phyloP scores from a whole-genome alignment of 2,329 filamentous ascomycete species.

The Sporothrix pseudoabietina region DNA sequence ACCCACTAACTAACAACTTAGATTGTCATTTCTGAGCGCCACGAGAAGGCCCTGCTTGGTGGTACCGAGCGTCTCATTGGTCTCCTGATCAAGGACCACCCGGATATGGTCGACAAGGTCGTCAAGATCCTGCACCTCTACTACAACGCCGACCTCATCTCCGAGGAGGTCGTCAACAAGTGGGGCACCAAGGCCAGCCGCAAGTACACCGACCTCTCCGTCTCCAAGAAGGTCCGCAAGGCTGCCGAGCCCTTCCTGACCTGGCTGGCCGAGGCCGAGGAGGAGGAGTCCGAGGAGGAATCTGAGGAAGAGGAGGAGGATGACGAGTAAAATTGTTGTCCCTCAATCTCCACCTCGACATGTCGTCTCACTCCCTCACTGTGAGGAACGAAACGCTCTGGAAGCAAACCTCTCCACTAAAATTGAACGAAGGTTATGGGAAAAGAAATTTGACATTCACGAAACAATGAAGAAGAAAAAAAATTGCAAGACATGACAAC shows the following conservation, averaged over 20 bases:
- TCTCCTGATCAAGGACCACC: slow-evolving; percentile 69
- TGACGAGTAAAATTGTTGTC: slow-evolving; percentile 37
- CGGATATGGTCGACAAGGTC: slow-evolving; percentile 73
- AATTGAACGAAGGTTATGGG: slow-evolving; percentile 15
- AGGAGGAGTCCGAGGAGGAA: slow-evolving; percentile 58
- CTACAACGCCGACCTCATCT: slow-evolving; percentile 87
- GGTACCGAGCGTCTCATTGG: slow-evolving; percentile 91
- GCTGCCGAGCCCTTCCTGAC: slow-evolving; percentile 90
- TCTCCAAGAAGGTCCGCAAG: slow-evolving; percentile 94
- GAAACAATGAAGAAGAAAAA: background rate
- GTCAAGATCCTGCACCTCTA: slow-evolving; percentile 85
- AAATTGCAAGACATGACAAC: background rate
- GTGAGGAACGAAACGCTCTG: background rate
- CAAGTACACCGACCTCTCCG: slow-evolving; percentile 90
- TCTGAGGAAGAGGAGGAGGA: slow-evolving; percentile 59
- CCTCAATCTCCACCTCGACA: background rate
- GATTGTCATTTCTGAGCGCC: slow-evolving; percentile 86
- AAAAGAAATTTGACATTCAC: background rate
- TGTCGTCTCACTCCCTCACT: background rate
- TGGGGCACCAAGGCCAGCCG: slow-evolving; percentile 97
- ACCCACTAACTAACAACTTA: slow-evolving; percentile 38
- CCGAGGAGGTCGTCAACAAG: slow-evolving; percentile 82
- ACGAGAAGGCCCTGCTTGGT: slow-evolving; percentile 93
- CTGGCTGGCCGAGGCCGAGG: slow-evolving; percentile 86
- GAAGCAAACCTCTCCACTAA: background rate